phyloP scores from a whole-genome alignment of 2,329 filamentous ascomycete genomes.

The Botrytis deweyae region DNA sequence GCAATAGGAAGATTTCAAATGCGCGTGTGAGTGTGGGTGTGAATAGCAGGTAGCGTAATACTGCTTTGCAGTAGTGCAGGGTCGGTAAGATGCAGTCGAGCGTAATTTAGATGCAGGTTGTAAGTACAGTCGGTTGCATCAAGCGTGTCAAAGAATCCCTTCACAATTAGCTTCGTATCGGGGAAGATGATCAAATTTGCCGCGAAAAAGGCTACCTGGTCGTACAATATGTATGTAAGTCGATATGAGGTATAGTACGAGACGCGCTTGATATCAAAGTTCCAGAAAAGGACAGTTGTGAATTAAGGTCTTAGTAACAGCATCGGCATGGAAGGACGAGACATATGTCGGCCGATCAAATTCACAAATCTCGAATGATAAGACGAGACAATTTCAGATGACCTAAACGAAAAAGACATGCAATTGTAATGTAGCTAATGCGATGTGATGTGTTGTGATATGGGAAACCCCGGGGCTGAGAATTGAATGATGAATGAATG shows the following conservation, averaged over 20 bases:
- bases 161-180: not conserved
- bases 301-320: not conserved
- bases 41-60: constrained; percentile 8
- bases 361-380: constrained; percentile 7
- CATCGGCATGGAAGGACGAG: constrained; percentile 1
- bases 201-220: not conserved
- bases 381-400: constrained; percentile 2
- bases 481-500: not conserved
- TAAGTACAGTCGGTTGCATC: constrained; percentile 9
- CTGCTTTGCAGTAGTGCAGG: constrained; percentile 11
- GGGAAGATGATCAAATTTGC: constrained; percentile 4
- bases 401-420: not conserved
- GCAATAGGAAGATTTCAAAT: constrained; percentile 11
- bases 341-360: constrained; percentile 9
- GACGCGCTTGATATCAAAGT: constrained; percentile 3
- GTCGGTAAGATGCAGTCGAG: constrained; percentile 8
- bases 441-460: not conserved
- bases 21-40: constrained; percentile 1
- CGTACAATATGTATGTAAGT: constrained; percentile 1
- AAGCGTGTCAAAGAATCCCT: constrained; percentile 7
- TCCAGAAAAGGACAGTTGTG: not conserved
- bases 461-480: not conserved
- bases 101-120: constrained; percentile 4
- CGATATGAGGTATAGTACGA: not conserved
- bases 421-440: constrained; percentile 7